phyloP scores from a whole-genome alignment of 345 rosid species.

The Reutealis trisperma region DNA sequence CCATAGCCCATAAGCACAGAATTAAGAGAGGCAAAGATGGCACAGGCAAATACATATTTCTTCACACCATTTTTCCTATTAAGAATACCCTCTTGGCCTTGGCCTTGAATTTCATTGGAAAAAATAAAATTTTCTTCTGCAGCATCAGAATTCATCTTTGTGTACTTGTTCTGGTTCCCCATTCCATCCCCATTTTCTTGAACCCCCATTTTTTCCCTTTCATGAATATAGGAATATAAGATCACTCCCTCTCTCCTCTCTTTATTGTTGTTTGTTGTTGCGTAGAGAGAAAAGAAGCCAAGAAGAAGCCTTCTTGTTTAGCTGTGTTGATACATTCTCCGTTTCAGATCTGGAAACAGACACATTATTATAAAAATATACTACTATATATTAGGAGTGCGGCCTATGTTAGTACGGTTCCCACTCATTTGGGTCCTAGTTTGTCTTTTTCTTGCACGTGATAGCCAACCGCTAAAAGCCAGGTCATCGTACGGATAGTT shows the following conservation, averaged over 20 bases:
- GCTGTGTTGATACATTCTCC: neutral
- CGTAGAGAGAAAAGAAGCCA: neutral
- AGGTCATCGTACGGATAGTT: too few relatives aligned
- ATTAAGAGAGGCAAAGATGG: constrained; percentile 30
- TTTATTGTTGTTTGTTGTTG: neutral
- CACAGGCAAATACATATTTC: constrained; percentile 20
- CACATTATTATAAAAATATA: neutral
- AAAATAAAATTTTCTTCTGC: neutral
- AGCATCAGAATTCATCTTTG: constrained; percentile 14
- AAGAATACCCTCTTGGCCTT: neutral
- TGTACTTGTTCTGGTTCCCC: constrained; percentile 16
- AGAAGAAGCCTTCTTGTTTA: neutral
- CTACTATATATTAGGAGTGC: neutral
- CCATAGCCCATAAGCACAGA: constrained; percentile 34
- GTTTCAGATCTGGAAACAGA: neutral
- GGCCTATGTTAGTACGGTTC: too few relatives aligned
- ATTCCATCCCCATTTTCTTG: constrained; percentile 20
- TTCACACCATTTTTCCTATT: neutral
- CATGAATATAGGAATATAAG: neutral
- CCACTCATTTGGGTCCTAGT: neutral
- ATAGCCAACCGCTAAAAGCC: too few relatives aligned
- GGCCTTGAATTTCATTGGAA: neutral
- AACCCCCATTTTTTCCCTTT: neutral
- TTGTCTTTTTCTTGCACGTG: neutral
- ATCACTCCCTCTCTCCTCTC: neutral